Base-by-base conservation (phyloP, 2,329 filamentous ascomycete genomes). In the Microthyrium microscopicum region DNA sequence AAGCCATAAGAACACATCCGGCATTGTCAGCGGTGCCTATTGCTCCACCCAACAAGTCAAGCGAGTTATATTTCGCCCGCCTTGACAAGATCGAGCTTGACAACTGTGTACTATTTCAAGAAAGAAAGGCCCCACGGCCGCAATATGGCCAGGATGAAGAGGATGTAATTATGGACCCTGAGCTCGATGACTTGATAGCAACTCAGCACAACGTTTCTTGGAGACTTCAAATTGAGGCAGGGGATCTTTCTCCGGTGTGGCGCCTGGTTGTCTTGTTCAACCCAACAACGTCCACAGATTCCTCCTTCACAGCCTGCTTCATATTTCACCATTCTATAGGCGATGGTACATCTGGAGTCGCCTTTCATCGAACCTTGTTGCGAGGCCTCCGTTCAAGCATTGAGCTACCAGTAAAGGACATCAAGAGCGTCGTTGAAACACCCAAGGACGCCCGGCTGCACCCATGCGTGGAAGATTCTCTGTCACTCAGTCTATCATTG, bases 251-350 rank as follows among this genome's bases (percentile, higher is more conserved):
- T 13, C 56, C 61, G 2, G 57, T 56, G 39, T 66, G 62, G 62
- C 54, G 58, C 15, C 44, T 66, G 2, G 40, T 54, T 13, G 41
- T 66, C 16, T 36, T 62, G 6, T 42, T 45, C n/a, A 40, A 48
- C 11, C 25, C 42, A 11, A 41, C 39, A 6, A 36, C 44, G 20
- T 13, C 41, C 3, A 42, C 35, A 3, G 41, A 38, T 7, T 6
- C 28, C 5, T n/a, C n/a, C 3, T 64, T 66, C 37, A 60, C 57
- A 1, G 57, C 54, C 2, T 46, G 45, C 2, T 66, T 62, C 44
- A 47, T 64, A 7, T 63, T 52, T 39, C 62, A 67, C 36, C 62
- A 66, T 46, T 57, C 55, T 3, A 47, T 66, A 31, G 56, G 55
- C 3, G 62, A 67, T 40, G 61, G 62, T 2, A 46, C 45, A 6